These are phyloP conservation scores for Globisporangium okanoganense DNA, from an alignment of 352 stramenopile species.

Conservation along the genomic window DNA sequence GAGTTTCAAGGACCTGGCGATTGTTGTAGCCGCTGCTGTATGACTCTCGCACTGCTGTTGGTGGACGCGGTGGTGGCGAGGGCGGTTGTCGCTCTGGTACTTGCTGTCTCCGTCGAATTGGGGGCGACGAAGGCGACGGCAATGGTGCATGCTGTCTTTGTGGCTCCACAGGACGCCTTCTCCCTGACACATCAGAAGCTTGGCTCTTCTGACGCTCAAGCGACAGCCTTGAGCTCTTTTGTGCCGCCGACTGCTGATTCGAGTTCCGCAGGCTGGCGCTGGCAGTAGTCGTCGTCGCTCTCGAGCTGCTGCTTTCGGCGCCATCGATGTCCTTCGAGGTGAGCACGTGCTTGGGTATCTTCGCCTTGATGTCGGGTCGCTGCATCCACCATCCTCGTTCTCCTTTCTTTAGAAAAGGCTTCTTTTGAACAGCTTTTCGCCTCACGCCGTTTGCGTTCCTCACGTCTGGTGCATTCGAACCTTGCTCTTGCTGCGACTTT, in stretches of 20 bases:
- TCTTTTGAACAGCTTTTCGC: constrained; percentile 24
- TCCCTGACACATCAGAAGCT: not conserved
- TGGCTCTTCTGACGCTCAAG: constrained; percentile 9
- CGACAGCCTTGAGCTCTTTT: constrained; percentile 20
- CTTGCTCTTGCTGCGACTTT: constrained; percentile 24
- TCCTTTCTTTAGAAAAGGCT: constrained; percentile 70
- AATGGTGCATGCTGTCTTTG: not conserved
- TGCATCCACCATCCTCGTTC: constrained; percentile 85
- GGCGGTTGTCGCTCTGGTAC: not conserved
- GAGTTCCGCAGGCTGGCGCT: constrained; percentile 8
- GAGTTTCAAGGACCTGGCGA: not conserved
- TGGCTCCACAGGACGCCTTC: not conserved
- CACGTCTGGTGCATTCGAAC: not conserved
- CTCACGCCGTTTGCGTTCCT: not conserved
- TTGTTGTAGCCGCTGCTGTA: not conserved
- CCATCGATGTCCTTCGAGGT: constrained; percentile 39
- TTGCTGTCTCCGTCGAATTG: not conserved
- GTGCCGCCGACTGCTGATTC: constrained; percentile 11
- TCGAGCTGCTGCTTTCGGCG: constrained; percentile 11
- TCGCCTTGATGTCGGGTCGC: constrained; percentile 41
- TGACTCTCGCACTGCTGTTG: not conserved
- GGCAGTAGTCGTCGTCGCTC: constrained; percentile 5
- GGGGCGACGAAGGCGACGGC: not conserved
- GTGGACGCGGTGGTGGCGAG: not conserved
- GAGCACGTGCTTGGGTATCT: constrained; percentile 60